Base-by-base conservation (phyloP, 2,329 filamentous ascomycete species). In the Diplodia mutila region DNA sequence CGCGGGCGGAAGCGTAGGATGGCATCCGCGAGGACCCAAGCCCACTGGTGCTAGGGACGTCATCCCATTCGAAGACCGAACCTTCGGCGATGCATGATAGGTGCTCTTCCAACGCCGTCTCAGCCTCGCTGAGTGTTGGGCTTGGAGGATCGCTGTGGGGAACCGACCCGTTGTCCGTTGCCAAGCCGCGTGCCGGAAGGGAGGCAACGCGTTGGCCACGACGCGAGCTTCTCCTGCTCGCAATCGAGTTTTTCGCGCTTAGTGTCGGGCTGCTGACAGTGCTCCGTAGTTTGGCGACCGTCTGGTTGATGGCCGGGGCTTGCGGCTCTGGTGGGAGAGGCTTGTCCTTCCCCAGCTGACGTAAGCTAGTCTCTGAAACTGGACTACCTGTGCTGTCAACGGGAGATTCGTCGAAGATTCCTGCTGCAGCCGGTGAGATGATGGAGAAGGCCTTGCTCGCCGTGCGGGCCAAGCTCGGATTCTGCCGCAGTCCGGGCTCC, bases 51-150 rank as follows among this genome's bases (percentile, higher is more conserved):
- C n/a, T 11, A 4, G 32, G 69, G 25, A 68, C 66, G 59, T 69
- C 42, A 37, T 63, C 55, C 61, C 68, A 52, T 18, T 66, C 49
- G 57, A 39, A 59, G 25, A 48, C 48, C 25, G 66, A 65, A 23
- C 34, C 25, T 42, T 65, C 63, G 49, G n/a, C n/a, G 39, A 65
- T 63, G 25, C 29, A 37, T 37, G 59, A 66, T 59, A 70, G 52
- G 25, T 70, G 69, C 64, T 72, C 70, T 34, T 77, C 72, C 23
- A 79, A 70, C 27, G 75, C 70, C 42, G 79, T 71, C 70, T 81
- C 81, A 11, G 81, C 81, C 72, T 84, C 79, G 68, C 81, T 84
- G 57, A 83, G 73, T 0, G 82, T 83, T n/a, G 82, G 82, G 67
- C 80, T 84, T 21, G 71, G 51, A 23, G 59, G 53, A 65, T 46